phyloP scores from a whole-genome alignment of 257 asterid genomes.

The Solanum virginianum region DNA sequence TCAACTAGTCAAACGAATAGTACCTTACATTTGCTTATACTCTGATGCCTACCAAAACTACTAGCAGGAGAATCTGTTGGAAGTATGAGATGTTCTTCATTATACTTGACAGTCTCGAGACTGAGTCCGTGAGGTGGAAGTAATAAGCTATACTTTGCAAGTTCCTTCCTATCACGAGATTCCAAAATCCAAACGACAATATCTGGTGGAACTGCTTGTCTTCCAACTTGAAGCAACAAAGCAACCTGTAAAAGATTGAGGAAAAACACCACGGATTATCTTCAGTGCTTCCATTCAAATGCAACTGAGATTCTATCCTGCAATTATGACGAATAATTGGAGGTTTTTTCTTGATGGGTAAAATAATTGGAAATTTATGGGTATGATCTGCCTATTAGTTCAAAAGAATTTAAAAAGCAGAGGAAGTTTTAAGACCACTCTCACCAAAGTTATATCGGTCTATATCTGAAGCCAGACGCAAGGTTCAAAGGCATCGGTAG shows the following conservation, averaged over 20 bases:
- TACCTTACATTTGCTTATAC: slow-evolving; percentile 51
- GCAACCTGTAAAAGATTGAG: slow-evolving; percentile 43
- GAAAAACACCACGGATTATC: background rate
- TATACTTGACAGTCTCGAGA: slow-evolving; percentile 38
- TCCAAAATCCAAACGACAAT: slow-evolving; percentile 53
- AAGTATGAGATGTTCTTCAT: slow-evolving; percentile 50
- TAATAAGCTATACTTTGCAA: slow-evolving; percentile 48
- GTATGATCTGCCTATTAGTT: background rate
- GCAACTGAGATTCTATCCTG: background rate
- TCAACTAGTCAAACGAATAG: slow-evolving; percentile 23
- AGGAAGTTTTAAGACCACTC: background rate
- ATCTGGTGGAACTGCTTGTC: slow-evolving; percentile 61
- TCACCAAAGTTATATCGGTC: background rate
- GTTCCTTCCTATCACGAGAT: slow-evolving; percentile 67
- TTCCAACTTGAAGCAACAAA: slow-evolving; percentile 80
- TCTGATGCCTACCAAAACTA: slow-evolving; percentile 57
- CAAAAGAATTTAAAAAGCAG: background rate
- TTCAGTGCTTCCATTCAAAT: background rate
- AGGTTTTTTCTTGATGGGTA: background rate
- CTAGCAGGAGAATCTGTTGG: slow-evolving; percentile 41
- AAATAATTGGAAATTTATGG: background rate
- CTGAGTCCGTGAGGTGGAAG: slow-evolving; percentile 81
- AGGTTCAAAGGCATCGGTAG: background rate
- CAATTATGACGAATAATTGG: background rate
- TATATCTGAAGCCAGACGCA: background rate